These are phyloP conservation scores for Vitis hybrid DNA, from an alignment of 177 flowering plant species.

Conservation along the genomic window DNA sequence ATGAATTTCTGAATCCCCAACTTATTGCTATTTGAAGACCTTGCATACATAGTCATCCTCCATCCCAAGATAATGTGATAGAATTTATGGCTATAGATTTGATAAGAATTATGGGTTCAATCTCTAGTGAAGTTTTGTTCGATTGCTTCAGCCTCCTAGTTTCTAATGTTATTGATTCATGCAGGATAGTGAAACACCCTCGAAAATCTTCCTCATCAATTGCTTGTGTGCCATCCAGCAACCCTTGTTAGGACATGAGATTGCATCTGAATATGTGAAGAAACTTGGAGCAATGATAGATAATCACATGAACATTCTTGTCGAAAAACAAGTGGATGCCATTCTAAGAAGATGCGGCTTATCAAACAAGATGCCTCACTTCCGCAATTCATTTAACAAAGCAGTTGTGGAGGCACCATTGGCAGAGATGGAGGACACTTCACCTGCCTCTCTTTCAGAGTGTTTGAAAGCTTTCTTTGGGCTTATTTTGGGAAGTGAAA, in stretches of 20 bases:
- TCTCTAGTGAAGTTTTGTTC: background rate
- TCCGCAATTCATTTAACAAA: slow-evolving; percentile 34
- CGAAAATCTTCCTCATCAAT: slow-evolving; percentile 90
- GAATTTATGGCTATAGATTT: too few species aligned
- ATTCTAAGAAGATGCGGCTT: slow-evolving; percentile 74
- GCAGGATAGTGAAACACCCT: slow-evolving; percentile 69
- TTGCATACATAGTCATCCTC: background rate
- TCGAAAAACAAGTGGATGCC: slow-evolving; percentile 73
- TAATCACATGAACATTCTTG: slow-evolving; percentile 50
- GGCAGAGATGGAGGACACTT: slow-evolving; percentile 67
- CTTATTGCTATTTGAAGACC: too few species aligned
- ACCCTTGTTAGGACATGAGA: slow-evolving; percentile 72
- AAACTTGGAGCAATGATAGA: slow-evolving; percentile 71
- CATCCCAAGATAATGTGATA: too few species aligned
- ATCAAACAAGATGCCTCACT: slow-evolving; percentile 54
- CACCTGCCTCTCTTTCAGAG: slow-evolving; percentile 69
- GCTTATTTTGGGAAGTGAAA: slow-evolving; percentile 76
- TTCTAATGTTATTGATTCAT: slow-evolving; percentile 1
- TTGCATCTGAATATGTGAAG: slow-evolving; percentile 63
- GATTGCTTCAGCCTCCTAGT: background rate
- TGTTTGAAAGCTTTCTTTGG: slow-evolving; percentile 75
- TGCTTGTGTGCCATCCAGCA: slow-evolving; percentile 88
- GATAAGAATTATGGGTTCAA: too few species aligned
- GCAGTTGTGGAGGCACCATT: slow-evolving; percentile 31
- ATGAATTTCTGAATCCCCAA: too few species aligned